Evolutionary conservation across 2,329 filamentous ascomycete genomes (phyloP).

Genomic region (Penicillium oxalicum): DNA sequence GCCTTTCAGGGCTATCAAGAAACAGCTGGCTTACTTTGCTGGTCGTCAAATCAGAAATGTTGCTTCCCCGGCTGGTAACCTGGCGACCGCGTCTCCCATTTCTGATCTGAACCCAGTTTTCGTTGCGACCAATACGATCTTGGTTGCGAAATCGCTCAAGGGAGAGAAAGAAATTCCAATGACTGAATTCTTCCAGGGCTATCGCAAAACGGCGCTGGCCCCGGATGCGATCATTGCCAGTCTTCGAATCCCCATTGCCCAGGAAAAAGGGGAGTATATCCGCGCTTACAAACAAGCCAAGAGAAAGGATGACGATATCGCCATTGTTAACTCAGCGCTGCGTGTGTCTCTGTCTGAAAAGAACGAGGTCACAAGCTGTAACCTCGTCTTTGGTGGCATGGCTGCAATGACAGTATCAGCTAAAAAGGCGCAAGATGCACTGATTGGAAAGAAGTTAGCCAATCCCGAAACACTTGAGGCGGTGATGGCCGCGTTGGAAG

Average conservation of each 20-base stretch:
- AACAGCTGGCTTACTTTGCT: constrained; percentile 91
- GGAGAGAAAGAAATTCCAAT: constrained; percentile 82
- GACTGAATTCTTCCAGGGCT: constrained; percentile 86
- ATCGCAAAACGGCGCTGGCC: constrained; percentile 75
- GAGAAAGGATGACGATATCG: constrained; percentile 95
- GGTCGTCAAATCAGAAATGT: constrained; percentile 94
- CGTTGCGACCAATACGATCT: constrained; percentile 73
- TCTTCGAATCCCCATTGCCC: constrained; percentile 75
- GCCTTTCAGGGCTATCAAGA: constrained; percentile 83
- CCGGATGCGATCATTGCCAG: constrained; percentile 77
- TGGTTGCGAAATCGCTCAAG: constrained; percentile 71
- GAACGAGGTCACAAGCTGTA: constrained; percentile 65
- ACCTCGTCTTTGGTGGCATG: constrained; percentile 91
- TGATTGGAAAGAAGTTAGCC: constrained; percentile 72
- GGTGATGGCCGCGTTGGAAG: constrained; percentile 79
- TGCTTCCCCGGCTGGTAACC: constrained; percentile 90
- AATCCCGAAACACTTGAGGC: constrained; percentile 81
- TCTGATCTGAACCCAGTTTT: constrained; percentile 94
- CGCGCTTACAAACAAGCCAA: constrained; percentile 94
- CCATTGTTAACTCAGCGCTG: constrained; percentile 86
- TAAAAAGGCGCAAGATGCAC: constrained; percentile 66
- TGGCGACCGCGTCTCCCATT: constrained; percentile 91
- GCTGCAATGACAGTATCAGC: constrained; percentile 85
- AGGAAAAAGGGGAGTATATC: constrained; percentile 72
- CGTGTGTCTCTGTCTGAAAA: constrained; percentile 64